Evolutionary conservation across 108 stramenopile species (phyloP).

Genomic region (Aureococcus anophagefferens): DNA sequence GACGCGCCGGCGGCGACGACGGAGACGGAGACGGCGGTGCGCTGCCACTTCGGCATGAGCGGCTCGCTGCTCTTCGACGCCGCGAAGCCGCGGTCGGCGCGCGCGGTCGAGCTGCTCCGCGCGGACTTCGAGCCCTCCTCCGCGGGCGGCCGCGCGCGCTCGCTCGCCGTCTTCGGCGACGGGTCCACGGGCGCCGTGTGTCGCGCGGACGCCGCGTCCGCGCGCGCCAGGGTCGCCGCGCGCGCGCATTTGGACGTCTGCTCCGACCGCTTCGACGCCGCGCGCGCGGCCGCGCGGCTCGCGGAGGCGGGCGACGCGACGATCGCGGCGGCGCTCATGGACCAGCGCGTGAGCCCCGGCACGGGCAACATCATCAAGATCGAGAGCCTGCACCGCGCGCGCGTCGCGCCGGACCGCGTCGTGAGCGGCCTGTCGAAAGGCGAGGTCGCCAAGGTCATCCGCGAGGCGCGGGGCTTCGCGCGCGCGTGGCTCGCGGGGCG

Average conservation of each 20-base stretch:
- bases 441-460: conserved; percentile 33
- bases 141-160: background rate
- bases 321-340: conserved; percentile 48
- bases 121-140: background rate
- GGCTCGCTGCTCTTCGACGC: conserved; percentile 26
- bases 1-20: background rate
- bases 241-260: conserved; percentile 36
- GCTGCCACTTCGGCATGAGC: conserved; percentile 61
- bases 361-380: conserved; percentile 61
- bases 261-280: conserved; percentile 31
- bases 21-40: conserved; percentile 31
- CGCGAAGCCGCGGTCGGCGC: conserved; percentile 8
- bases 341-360: conserved; percentile 51
- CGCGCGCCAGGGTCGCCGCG: conserved; percentile 36
- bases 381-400: conserved; percentile 46
- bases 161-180: background rate
- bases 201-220: conserved; percentile 25
- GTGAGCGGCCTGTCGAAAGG: conserved; percentile 31
- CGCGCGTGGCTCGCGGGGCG: conserved; percentile 50
- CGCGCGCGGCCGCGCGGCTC: conserved; percentile 25
- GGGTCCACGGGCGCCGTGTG: conserved; percentile 9
- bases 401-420: conserved; percentile 39
- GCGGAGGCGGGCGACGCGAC: conserved; percentile 14
- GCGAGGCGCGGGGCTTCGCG: conserved; percentile 34
- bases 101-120: background rate